Percentiles rank a stretch among this genome's conserved stretches.
These are phyloP conservation scores for Psilocybe tampanensis DNA, from an alignment of 768 basidiomycete species.

Conservation along the genomic window DNA sequence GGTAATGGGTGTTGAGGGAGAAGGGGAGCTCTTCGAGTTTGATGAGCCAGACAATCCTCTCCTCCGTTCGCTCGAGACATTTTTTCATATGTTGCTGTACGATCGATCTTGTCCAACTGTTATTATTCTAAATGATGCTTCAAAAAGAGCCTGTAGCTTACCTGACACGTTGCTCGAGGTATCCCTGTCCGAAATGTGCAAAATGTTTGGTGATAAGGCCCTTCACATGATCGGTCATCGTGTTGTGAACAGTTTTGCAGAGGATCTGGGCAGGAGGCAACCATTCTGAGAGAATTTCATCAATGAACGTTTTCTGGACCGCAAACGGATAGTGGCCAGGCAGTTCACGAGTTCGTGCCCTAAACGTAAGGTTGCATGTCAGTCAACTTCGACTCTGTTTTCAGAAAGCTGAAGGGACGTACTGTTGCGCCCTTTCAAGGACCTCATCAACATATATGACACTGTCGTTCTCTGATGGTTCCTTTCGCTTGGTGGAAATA, in stretches of 20 bases:
- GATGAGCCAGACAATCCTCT: conserved; percentile 50
- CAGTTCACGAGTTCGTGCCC: conserved; percentile 71
- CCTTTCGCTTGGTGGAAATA: not conserved
- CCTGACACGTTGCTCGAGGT: conserved; percentile 49
- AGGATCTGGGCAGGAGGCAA: conserved; percentile 43
- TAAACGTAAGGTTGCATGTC: conserved; percentile 24
- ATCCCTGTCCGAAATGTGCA: conserved; percentile 49
- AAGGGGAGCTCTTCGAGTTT: conserved; percentile 48
- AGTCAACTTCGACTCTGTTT: not conserved
- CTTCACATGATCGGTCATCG: conserved; percentile 41
- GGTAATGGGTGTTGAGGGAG: conserved; percentile 55
- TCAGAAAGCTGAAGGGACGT: conserved; percentile 24
- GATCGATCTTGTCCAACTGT: no score
- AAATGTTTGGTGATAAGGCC: conserved; percentile 53
- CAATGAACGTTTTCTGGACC: conserved; percentile 55
- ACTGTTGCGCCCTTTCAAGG: conserved; percentile 47
- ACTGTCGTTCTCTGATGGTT: conserved; percentile 13
- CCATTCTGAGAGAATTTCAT: conserved; percentile 49
- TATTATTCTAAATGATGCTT: no score
- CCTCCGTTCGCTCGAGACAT: conserved; percentile 38
- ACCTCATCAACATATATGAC: conserved; percentile 63
- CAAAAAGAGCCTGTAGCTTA: no score
- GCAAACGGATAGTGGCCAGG: conserved; percentile 69
- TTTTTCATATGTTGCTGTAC: no score
- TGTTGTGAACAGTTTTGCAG: conserved; percentile 39